Percentiles rank a stretch among this genome's conserved stretches.
These are phyloP conservation scores for Zoysia japonica DNA, from an alignment of 176 grass and related monocot species.

Conservation along the genomic window DNA sequence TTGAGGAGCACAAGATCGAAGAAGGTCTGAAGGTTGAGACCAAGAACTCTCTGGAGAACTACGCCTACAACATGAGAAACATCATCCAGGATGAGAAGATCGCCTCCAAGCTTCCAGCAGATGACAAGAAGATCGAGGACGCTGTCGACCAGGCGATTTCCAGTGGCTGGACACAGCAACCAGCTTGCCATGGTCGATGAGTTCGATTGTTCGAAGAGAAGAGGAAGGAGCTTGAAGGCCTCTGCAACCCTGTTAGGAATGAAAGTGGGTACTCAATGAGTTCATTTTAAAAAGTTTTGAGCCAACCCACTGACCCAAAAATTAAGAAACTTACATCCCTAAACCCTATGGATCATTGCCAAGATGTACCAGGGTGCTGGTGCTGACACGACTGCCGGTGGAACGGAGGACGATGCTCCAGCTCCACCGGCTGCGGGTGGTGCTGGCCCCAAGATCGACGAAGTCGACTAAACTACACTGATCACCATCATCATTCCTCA, in stretches of 20 bases:
- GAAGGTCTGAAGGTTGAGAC: constrained; percentile 38
- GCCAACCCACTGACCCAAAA: too few relatives aligned
- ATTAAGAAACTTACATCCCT: too few relatives aligned
- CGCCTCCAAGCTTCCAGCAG: constrained; percentile 28
- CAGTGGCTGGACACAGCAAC: constrained; percentile 52
- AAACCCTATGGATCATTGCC: constrained; percentile 35
- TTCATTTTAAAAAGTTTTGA: too few relatives aligned
- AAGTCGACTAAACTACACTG: constrained; percentile 50
- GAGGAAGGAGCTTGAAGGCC: constrained; percentile 55
- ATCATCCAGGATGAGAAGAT: constrained; percentile 65
- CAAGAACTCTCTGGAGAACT: constrained; percentile 57
- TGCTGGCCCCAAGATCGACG: constrained; percentile 62
- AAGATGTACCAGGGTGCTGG: constrained; percentile 59
- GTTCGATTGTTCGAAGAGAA: constrained; percentile 42
- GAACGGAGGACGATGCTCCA: constrained; percentile 49
- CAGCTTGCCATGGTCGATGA: constrained; percentile 45
- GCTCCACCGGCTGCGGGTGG: constrained; percentile 36
- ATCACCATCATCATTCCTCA: neutral
- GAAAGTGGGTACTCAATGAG: too few relatives aligned
- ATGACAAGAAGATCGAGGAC: constrained; percentile 25
- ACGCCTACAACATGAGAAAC: constrained; percentile 65
- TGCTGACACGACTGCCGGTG: constrained; percentile 43
- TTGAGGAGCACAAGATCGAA: constrained; percentile 54
- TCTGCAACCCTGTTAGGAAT: constrained; percentile 39
- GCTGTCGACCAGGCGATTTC: constrained; percentile 39